phyloP scores from a whole-genome alignment of 208 protist species.

The Porcisia hertigi region DNA sequence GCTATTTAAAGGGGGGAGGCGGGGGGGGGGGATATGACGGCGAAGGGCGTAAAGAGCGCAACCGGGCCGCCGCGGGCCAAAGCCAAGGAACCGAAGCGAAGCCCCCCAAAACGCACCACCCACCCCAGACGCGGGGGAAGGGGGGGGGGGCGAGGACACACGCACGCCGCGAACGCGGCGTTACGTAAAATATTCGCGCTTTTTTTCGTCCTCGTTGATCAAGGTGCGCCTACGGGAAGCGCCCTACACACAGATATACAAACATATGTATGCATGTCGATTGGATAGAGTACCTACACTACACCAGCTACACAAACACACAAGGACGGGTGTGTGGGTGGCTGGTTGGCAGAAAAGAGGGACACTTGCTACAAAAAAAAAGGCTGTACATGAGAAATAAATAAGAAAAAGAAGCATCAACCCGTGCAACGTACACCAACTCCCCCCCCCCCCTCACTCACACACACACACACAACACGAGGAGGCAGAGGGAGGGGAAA shows the following conservation, averaged over 20 bases:
- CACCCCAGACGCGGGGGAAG: too few species aligned
- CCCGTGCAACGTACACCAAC: not conserved
- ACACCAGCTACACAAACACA: too few species aligned
- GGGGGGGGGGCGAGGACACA: too few species aligned
- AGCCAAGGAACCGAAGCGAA: too few species aligned
- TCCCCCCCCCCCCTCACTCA: too few species aligned
- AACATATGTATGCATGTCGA: conserved; percentile 5
- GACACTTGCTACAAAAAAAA: conserved; percentile 1
- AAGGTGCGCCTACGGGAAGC: not conserved
- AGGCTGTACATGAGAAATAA: conserved; percentile 11
- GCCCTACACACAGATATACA: not conserved
- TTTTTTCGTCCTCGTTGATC: too few species aligned
- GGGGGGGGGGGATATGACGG: too few species aligned
- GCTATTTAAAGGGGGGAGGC: too few species aligned
- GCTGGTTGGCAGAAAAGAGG: not conserved
- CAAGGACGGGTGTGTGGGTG: too few species aligned
- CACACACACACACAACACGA: not conserved
- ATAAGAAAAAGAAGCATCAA: not conserved
- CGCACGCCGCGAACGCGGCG: not conserved
- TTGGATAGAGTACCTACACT: not conserved
- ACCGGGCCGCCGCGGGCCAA: too few species aligned
- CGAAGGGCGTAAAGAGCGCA: too few species aligned
- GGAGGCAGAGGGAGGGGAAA: not conserved
- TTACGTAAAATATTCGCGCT: not conserved
- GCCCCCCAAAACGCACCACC: not conserved